Evolutionary conservation across 805 yeast genomes (phyloP).

Genomic region (Grigorovia yakushimaensis): DNA sequence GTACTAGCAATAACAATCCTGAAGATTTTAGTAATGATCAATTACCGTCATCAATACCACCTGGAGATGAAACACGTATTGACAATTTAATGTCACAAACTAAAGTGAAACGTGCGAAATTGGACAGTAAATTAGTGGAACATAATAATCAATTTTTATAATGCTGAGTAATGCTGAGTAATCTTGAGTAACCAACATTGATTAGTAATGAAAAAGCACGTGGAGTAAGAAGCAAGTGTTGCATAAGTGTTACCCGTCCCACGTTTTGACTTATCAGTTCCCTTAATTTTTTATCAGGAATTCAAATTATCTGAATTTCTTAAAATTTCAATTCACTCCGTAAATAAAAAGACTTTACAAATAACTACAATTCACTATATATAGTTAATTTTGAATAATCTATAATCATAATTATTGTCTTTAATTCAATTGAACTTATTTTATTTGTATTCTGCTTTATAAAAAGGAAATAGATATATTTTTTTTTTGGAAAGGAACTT

Average conservation of each 20-base stretch:
- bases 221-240: too few relatives aligned
- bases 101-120: conserved; percentile 24
- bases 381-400: background rate
- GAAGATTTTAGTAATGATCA: background rate
- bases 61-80: background rate
- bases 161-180: background rate
- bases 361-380: background rate
- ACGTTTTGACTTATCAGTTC: background rate
- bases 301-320: too few relatives aligned
- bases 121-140: conserved; percentile 18
- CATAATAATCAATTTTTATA: conserved; percentile 12
- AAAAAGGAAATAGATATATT: too few relatives aligned
- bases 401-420: background rate
- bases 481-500: background rate
- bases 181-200: background rate
- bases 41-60: background rate
- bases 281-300: background rate
- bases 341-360: background rate
- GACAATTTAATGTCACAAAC: background rate
- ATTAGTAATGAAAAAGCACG: too few relatives aligned
- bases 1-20: background rate
- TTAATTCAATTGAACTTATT: background rate
- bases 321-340: background rate
- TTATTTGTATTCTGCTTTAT: background rate
- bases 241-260: background rate